Evolutionary conservation across 495 filamentous ascomycete genomes (phyloP).

Genomic region (Hypoxylon fragiforme): DNA sequence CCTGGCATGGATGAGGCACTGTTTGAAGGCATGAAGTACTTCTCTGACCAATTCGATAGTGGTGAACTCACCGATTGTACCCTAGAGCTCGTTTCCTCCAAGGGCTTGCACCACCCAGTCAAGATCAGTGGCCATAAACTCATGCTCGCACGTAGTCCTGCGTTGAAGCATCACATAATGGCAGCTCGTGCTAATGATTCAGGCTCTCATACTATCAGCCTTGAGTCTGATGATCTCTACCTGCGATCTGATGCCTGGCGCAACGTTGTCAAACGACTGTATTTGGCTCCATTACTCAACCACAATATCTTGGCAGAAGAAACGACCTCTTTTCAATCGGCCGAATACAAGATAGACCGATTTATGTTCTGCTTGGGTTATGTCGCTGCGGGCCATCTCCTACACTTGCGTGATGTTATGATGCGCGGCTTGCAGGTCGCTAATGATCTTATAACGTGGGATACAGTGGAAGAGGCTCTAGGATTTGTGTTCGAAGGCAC

Average conservation of each 20-base stretch:
- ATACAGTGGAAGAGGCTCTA: constrained; percentile 55
- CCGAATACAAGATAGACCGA: constrained; percentile 40
- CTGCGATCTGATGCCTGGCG: constrained; percentile 53
- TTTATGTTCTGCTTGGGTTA: constrained; percentile 56
- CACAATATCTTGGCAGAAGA: constrained; percentile 23
- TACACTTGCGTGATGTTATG: constrained; percentile 50
- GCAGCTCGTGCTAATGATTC: constrained; percentile 30
- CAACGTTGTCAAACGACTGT: constrained; percentile 52
- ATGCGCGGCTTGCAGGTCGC: constrained; percentile 52
- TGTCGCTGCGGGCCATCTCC: constrained; percentile 54
- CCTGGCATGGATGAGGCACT: constrained; percentile 37
- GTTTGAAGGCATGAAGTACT: constrained; percentile 42
- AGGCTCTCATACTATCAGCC: constrained; percentile 41
- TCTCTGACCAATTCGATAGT: constrained; percentile 45
- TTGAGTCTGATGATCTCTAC: constrained; percentile 53
- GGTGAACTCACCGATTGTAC: constrained; percentile 51
- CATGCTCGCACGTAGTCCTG: constrained; percentile 54
- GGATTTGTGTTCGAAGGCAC: constrained; percentile 39
- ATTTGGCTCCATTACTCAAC: constrained; percentile 48
- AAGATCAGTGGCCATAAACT: constrained; percentile 54
- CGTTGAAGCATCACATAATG: constrained; percentile 42
- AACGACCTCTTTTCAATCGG: constrained; percentile 26
- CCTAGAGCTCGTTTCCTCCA: constrained; percentile 50
- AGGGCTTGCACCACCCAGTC: constrained; percentile 42
- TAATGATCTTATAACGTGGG: constrained; percentile 52